Base-by-base conservation (phyloP, 768 basidiomycete species). In the Kwoniella sp. region DNA sequence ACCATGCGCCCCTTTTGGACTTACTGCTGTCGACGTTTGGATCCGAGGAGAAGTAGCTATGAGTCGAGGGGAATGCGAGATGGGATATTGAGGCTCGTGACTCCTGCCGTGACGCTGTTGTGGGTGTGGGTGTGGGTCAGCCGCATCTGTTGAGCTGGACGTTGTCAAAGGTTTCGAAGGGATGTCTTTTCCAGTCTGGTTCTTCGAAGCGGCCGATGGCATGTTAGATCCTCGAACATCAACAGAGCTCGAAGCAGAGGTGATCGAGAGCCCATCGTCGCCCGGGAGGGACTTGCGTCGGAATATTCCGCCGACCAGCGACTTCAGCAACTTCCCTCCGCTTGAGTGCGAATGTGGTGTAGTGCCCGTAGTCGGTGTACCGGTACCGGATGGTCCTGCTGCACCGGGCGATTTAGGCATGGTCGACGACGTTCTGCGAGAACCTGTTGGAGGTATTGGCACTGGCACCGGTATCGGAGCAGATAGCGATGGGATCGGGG, bases 231-330 rank as follows among this genome's bases (percentile, higher is more conserved):
- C 17, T 20, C 17, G 41, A 11, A 8, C 41, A 45, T 45, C 41
- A 17, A 45, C 41, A 45, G 41, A 45, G 41, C 41, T 45, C 15
- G 41, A 45, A 17, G 41, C 41, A 45, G 41, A 45, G 20, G 41
- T 31, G 26, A 61, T 34, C 9, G 2, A 20, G 13, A 34, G 48
- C 1, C 30, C 22, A 31, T 52, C 58, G 26, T 62, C 50, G 55
- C 62, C 56, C 7, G 55, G 61, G 9, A 56, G 23, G 7, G 58
- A 61, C 41, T 61, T 66, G 22, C 66, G 55, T 48, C 66, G 56
- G 65, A 74, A 74, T 15, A 74, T 65, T 3, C 71, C 75, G n/a
- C 75, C 75, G 8, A 76, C 75, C 1, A 76, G 52, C 17, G 71
- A 68, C 59, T 72, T 74, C 22, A 76, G 62, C 9, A 68, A 30